Percentiles rank a stretch among this genome's conserved stretches.
These are phyloP conservation scores for Globisporangium alternatum DNA, from an alignment of 352 stramenopile species.

Conservation along the genomic window DNA sequence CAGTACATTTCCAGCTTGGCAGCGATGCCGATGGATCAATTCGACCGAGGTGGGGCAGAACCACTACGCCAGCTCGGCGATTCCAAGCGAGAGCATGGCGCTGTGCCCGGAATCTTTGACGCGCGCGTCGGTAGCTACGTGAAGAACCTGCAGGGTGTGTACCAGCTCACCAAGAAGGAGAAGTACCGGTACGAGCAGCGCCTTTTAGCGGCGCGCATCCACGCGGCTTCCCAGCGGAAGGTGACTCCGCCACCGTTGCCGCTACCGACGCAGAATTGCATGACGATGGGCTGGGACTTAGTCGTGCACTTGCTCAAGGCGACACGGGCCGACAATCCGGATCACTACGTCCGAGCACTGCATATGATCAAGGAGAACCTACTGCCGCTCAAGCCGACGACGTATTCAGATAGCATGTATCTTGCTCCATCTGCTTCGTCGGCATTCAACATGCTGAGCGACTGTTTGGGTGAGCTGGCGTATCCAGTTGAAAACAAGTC, in stretches of 20 bases:
- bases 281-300: constrained; percentile 83
- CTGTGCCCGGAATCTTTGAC: constrained; percentile 50
- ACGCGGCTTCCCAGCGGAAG: constrained; percentile 68
- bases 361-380: constrained; percentile 76
- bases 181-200: constrained; percentile 78
- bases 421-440: constrained; percentile 65
- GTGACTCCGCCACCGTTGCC: constrained; percentile 66
- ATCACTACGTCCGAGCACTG: constrained; percentile 66
- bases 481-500: constrained; percentile 12
- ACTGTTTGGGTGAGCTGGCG: constrained; percentile 60
- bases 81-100: constrained; percentile 11
- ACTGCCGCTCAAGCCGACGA: constrained; percentile 65
- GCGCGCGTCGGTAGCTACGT: constrained; percentile 68
- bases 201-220: constrained; percentile 42
- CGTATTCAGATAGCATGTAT: constrained; percentile 84
- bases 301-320: constrained; percentile 69
- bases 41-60: neutral
- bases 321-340: constrained; percentile 56
- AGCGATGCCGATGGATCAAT: constrained; percentile 20
- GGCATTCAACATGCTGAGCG: constrained; percentile 72
- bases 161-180: constrained; percentile 79
- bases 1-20: constrained; percentile 74
- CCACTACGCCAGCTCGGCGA: constrained; percentile 20
- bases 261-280: constrained; percentile 79
- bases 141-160: constrained; percentile 65